Conservation (phyloP, 495 filamentous ascomycete species). For the Neurospora tetrasperma region DNA sequence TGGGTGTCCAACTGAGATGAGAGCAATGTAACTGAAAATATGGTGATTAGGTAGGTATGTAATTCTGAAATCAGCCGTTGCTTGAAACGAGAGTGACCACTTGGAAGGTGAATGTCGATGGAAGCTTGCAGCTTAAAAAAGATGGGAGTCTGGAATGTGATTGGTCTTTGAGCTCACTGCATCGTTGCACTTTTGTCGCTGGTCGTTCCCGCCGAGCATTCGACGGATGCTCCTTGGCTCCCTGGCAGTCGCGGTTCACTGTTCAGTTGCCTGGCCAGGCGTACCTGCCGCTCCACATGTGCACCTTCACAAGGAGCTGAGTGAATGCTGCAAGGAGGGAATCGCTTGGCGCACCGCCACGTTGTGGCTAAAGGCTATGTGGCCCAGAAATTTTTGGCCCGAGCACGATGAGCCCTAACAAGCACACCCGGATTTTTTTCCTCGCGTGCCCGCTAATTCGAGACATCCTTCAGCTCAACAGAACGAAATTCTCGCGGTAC, state of each 20-base stretch:
- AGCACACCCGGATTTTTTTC: conserved; percentile 27
- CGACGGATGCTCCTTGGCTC: background rate
- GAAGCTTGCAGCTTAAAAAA: background rate
- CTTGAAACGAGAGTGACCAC: background rate
- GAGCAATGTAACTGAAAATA: background rate
- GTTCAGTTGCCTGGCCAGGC: background rate
- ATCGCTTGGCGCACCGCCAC: background rate
- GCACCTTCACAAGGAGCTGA: background rate
- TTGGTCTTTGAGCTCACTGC: background rate
- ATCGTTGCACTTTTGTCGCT: background rate
- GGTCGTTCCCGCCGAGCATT: background rate
- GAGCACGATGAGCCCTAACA: conserved; percentile 26
- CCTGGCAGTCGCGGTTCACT: background rate
- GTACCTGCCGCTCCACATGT: background rate
- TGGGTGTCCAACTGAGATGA: background rate
- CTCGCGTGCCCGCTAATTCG: conserved; percentile 23
- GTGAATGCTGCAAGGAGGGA: background rate
- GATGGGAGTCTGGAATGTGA: background rate
- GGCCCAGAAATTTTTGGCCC: conserved; percentile 10
- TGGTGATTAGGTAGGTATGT: background rate
- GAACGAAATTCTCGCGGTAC: conserved; percentile 22
- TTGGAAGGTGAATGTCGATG: background rate
- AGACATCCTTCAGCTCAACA: conserved; percentile 20
- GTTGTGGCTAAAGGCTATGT: background rate
- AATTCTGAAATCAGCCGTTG: background rate